Evolutionary conservation across 179 eudicot genomes (phyloP).

Genomic region (Gypsophila paniculata): DNA sequence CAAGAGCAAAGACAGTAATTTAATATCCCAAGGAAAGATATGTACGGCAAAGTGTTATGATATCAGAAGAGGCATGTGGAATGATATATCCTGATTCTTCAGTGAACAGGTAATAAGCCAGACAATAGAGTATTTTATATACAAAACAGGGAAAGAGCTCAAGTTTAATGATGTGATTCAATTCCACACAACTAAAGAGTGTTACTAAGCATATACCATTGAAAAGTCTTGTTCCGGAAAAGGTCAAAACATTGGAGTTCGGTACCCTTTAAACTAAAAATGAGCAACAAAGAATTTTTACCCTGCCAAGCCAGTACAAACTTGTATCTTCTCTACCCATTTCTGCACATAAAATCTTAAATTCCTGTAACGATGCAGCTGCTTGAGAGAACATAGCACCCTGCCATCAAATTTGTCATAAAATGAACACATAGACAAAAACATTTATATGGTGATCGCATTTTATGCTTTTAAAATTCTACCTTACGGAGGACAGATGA

Average conservation of each 20-base stretch:
- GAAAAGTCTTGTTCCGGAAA: not conserved
- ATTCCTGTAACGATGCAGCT: conserved; percentile 84
- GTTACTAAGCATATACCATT: conserved; percentile 6
- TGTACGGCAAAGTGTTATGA: not conserved
- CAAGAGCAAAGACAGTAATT: conserved; percentile 10
- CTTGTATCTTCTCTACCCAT: conserved; percentile 44
- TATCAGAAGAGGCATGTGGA: conserved; percentile 3
- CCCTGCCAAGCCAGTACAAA: conserved; percentile 91
- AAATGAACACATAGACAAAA: conserved; percentile 9
- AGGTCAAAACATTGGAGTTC: not conserved
- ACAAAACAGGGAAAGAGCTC: conserved; percentile 1
- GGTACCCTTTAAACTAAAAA: not conserved
- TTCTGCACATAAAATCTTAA: conserved; percentile 55
- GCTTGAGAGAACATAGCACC: conserved; percentile 93
- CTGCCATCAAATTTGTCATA: conserved; percentile 35
- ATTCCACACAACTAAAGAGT: conserved; percentile 4
- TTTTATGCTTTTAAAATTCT: conserved; percentile 1
- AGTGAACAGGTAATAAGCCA: not conserved
- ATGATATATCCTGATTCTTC: not conserved
- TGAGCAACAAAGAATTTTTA: conserved; percentile 34
- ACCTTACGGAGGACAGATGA: conserved; percentile 93
- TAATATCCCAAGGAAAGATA: conserved; percentile 10
- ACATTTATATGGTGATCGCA: not conserved
- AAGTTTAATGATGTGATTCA: conserved; percentile 4
- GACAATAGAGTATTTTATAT: not conserved